phyloP scores from a whole-genome alignment of 2,329 filamentous ascomycete species.

The Nemania sp. region DNA sequence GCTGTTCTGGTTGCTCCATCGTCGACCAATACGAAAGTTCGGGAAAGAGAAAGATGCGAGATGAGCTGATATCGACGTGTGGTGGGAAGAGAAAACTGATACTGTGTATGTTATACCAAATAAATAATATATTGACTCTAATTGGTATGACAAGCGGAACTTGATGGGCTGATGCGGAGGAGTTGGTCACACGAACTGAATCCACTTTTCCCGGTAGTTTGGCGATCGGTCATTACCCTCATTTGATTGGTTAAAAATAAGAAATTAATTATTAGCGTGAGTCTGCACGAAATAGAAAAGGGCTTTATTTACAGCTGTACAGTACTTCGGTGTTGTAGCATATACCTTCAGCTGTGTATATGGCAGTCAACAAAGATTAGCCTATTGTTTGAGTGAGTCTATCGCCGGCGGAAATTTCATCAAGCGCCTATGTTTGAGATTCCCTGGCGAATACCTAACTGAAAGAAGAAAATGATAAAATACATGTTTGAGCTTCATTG shows the following conservation, averaged over 20 bases:
- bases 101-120: neutral
- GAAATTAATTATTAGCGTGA: neutral
- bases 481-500: neutral
- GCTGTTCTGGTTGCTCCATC: conserved; percentile 33
- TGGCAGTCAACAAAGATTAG: neutral
- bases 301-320: neutral
- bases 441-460: neutral
- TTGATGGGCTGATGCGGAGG: conserved; percentile 12
- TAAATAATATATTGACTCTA: neutral
- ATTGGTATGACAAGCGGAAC: too few relatives aligned
- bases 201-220: conserved; percentile 11
- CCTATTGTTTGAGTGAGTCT: neutral
- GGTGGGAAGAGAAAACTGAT: neutral
- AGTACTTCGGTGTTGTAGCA: neutral
- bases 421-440: conserved; percentile 14
- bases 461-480: conserved; percentile 19
- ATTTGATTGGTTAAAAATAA: conserved; percentile 26
- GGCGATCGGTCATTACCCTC: conserved; percentile 7
- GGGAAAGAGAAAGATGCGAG: neutral
- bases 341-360: neutral
- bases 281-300: neutral
- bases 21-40: conserved; percentile 2
- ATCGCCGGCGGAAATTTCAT: neutral
- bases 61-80: neutral
- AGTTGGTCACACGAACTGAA: neutral